Percentiles rank a stretch among this genome's conserved stretches.
phyloP scores from a whole-genome alignment of 1,284 basidiomycete species.

The Trametes pubescens region DNA sequence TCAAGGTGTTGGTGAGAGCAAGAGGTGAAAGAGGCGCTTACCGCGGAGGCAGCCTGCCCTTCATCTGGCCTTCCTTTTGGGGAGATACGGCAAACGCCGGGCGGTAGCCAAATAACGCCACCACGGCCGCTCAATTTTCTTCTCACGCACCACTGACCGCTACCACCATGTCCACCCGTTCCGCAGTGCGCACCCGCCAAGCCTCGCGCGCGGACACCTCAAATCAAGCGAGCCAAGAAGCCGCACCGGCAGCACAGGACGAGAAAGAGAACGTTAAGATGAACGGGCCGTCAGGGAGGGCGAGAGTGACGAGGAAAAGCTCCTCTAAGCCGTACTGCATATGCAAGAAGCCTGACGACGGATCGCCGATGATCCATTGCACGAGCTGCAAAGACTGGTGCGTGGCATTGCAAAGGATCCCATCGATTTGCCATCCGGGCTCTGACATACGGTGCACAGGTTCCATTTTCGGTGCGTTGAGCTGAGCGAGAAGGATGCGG shows the following conservation, averaged over 20 bases:
- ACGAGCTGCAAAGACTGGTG: slow-evolving; percentile 79
- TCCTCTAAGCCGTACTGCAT: slow-evolving; percentile 56
- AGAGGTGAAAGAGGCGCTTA: neutral
- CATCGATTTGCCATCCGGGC: slow-evolving; percentile 4
- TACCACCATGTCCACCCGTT: slow-evolving; percentile 52
- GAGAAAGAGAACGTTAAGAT: slow-evolving; percentile 34
- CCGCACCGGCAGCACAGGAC: slow-evolving; percentile 1
- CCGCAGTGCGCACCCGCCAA: slow-evolving; percentile 34
- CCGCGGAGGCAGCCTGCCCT: neutral
- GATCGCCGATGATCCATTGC: slow-evolving; percentile 84
- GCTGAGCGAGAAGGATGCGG: slow-evolving; percentile 66
- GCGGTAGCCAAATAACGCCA: slow-evolving; percentile 14
- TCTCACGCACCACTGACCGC: slow-evolving; percentile 19
- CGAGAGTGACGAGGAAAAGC: slow-evolving; percentile 33
- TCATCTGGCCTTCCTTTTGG: slow-evolving; percentile 8
- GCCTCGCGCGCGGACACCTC: slow-evolving; percentile 13
- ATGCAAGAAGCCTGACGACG: slow-evolving; percentile 73
- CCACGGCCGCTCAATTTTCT: slow-evolving; percentile 4
- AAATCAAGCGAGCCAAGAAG: slow-evolving; percentile 1
- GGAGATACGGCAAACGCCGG: slow-evolving; percentile 8
- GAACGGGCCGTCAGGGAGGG: slow-evolving; percentile 28
- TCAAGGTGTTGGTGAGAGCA: neutral
- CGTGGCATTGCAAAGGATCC: slow-evolving; percentile 36
- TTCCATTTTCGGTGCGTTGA: slow-evolving; percentile 78
- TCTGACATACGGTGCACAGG: slow-evolving; percentile 50